Base-by-base conservation (phyloP, 257 asterid genomes). In the Solanum sitiens region DNA sequence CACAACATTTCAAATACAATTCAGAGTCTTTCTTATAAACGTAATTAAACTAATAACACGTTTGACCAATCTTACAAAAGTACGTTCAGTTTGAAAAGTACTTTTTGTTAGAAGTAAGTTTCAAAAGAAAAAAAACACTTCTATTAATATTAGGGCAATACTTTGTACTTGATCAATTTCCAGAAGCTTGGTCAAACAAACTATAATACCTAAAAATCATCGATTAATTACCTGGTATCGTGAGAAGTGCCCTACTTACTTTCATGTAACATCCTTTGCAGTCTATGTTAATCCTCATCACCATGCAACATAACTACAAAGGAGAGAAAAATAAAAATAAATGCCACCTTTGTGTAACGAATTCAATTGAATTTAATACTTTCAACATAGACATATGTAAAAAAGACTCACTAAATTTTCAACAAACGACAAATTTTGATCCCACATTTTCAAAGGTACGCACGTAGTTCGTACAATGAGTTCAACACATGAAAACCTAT, bases 231-330 rank as follows among this genome's bases (percentile, higher is more conserved):
- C 89, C 86, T 87, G 89, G 89, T 16, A 87, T 87, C 0, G 75
- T 76, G 42, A 87, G 89, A 63, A 87, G 89, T 59, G 86, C 86
- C 20, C 77, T 72, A 6, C 86, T 77, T 25, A 87, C 86, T 87
- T 87, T 87, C 86, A 39, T 40, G 67, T 77, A 80, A 44, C 89
- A 87, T 39, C 89, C 89, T 61, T 42, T 77, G 86, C 89, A 87
- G 27, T 87, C 89, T 35, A 87, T 87, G 53, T 87, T 87, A 16
- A 87, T 79, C 47, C 89, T 87, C 86, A 87, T 87, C 86, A 87
- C 89, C 89, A 87, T 87, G 86, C 86, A 77, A 42, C n/a, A 79
- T 12, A 87, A 65, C 89, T 87, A 56, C 86, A 45, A 27, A 27
- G 1, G 15, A 75, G 4, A 20, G 30, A 20, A 39, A 37, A 23